Conservation (phyloP, 2,329 filamentous ascomycete genomes). For the Diaporthe caulivora region DNA sequence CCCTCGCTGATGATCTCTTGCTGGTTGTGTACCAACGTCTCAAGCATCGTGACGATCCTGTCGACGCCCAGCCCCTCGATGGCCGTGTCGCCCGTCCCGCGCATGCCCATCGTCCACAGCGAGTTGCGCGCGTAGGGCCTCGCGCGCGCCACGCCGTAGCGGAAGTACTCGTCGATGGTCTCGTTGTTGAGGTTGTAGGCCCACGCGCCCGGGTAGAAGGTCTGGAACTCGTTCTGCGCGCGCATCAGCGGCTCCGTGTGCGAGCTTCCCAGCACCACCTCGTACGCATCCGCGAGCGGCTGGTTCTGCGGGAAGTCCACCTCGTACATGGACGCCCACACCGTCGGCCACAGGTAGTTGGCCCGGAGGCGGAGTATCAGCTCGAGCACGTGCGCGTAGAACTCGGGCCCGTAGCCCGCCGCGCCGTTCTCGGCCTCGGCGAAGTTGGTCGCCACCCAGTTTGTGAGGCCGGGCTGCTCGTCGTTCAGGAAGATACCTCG, state of each 20-base stretch:
- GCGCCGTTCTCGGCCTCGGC: slow-evolving; percentile 58
- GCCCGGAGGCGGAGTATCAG: slow-evolving; percentile 76
- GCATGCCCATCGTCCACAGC: slow-evolving; percentile 78
- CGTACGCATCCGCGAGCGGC: slow-evolving; percentile 78
- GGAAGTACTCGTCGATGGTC: slow-evolving; percentile 77
- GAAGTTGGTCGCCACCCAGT: slow-evolving; percentile 67
- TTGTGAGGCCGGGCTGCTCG: slow-evolving; percentile 75
- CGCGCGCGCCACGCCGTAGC: slow-evolving; percentile 73
- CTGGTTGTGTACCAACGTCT: slow-evolving; percentile 72
- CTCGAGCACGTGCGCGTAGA: slow-evolving; percentile 79
- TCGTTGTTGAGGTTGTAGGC: slow-evolving; percentile 77
- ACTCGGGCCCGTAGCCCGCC: slow-evolving; percentile 67
- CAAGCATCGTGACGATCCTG: slow-evolving; percentile 69
- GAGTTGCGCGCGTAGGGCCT: slow-evolving; percentile 74
- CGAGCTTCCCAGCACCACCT: slow-evolving; percentile 78
- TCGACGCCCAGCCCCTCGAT: slow-evolving; percentile 65
- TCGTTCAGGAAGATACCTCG: slow-evolving; percentile 80
- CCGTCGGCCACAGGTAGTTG: slow-evolving; percentile 79
- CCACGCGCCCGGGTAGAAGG: slow-evolving; percentile 72
- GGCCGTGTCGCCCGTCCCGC: slow-evolving; percentile 76
- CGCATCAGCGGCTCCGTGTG: slow-evolving; percentile 81
- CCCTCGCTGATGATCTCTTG: slow-evolving; percentile 69
- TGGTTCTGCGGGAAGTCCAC: slow-evolving; percentile 78
- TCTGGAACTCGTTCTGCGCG: slow-evolving; percentile 68
- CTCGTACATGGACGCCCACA: slow-evolving; percentile 78